Evolutionary conservation across 495 filamentous ascomycete species (phyloP), one percentile per base, ranked within the genome.

Genomic region (Entonaema liquescens): DNA sequence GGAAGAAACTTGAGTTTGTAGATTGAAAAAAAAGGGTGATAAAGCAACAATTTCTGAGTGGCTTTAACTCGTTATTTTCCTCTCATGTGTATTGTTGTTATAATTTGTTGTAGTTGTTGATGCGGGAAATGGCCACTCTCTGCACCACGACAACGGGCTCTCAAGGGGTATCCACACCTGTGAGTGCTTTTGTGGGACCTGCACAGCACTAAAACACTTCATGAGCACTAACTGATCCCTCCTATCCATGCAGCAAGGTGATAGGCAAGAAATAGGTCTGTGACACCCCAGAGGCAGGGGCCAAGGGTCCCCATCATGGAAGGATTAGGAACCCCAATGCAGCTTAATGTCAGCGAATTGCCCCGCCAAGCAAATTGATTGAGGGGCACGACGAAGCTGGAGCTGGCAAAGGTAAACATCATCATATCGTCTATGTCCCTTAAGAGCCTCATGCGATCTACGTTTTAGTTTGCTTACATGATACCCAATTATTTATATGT

Each of bases 61-160:
- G 15, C 5, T 42, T n/a, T n/a, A n/a, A 28, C 35, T 28, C 21
- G 36, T 42, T 40, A 59, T 28, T 47, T 50, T 62, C 42, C 23
- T 38, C 17, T 60, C 44, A 44, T 19, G 54, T 59, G 38, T 44
- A 63, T 71, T 67, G 64, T 72, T 72, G 69, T 72, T 53, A 72
- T 63, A 67, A 67, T 65, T 49, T 59, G 23, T 53, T 29, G n/a
- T 26, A 23, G 17, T 61, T 72, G 70, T 72, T 72, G 70, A 72
- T 72, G 70, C 64, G 56, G 70, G 70, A 72, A 67, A 72, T 68
- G 61, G 65, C 40, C 52, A 61, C 33, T 15, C 17, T 25, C 68
- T 71, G 68, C 68, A 71, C 70, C 70, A 73, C 31, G 65, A 73
- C 70, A 73, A 73, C 70, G 56, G 56, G 61, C 33, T 13, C 19